Percentiles rank a stretch among this genome's conserved stretches.
phyloP scores from a whole-genome alignment of 2,329 filamentous ascomycete genomes.

The Thelonectria discophora region DNA sequence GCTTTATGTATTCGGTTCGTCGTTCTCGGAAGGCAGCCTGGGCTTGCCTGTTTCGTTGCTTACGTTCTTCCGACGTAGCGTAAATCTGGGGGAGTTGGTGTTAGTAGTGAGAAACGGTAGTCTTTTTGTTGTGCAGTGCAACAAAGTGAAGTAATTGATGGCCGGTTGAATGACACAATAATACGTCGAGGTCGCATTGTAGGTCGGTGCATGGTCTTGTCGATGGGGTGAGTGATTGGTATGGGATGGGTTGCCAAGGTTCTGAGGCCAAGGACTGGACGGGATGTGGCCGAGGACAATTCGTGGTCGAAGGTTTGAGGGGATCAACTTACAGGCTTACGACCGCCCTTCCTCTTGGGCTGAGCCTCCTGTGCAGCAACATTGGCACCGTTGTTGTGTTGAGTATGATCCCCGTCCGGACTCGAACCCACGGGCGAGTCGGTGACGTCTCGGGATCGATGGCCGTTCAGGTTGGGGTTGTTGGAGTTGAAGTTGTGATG shows the following conservation, averaged over 20 bases:
- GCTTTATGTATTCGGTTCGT: constrained; percentile 98
- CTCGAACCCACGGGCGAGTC: constrained; percentile 70
- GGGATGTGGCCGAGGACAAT: neutral
- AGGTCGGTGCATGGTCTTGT: neutral
- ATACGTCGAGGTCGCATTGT: neutral
- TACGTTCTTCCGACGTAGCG: constrained; percentile 97
- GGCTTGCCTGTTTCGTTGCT: constrained; percentile 96
- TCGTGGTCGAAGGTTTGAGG: neutral
- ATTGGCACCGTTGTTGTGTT: constrained; percentile 45
- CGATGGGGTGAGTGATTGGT: neutral
- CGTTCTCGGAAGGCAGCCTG: constrained; percentile 97
- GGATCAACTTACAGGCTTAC: constrained; percentile 84
- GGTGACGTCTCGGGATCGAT: constrained; percentile 60
- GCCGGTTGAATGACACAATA: neutral
- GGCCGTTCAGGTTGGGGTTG: constrained; percentile 48
- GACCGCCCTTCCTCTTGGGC: constrained; percentile 95
- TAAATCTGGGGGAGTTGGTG: constrained; percentile 74
- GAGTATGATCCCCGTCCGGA: constrained; percentile 62
- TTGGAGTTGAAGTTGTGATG: constrained; percentile 43
- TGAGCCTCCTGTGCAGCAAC: constrained; percentile 60
- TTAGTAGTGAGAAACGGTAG: constrained; percentile 29
- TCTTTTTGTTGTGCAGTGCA: neutral
- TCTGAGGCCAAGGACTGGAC: constrained; percentile 4
- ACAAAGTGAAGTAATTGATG: too few species aligned
- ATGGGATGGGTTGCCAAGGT: neutral